Percentiles rank a stretch among this genome's conserved stretches.
Conservation (phyloP, 177 flowering plant species). For the Vitis hybrid region DNA sequence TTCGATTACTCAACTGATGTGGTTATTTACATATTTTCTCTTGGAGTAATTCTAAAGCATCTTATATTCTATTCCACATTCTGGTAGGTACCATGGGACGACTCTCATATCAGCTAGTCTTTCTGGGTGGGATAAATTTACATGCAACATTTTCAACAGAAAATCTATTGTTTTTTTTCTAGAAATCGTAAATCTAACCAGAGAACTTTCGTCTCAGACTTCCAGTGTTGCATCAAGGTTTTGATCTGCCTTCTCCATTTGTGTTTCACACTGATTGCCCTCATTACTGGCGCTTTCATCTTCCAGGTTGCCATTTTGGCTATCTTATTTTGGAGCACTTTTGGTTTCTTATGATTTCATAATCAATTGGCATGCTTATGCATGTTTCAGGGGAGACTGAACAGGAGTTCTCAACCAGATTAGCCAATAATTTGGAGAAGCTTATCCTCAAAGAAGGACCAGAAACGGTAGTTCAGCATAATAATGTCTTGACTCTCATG, state of each 20-base stretch:
- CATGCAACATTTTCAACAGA: not conserved
- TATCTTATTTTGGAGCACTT: too few relatives aligned
- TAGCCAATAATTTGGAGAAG: conserved; percentile 86
- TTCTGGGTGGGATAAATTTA: conserved; percentile 66
- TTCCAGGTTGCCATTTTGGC: conserved; percentile 59
- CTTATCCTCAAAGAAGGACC: conserved; percentile 97
- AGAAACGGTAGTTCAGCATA: conserved; percentile 61
- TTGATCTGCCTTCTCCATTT: conserved; percentile 96
- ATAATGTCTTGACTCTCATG: too few relatives aligned
- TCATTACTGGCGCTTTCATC: conserved; percentile 94
- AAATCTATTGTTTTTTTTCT: too few relatives aligned
- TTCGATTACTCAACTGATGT: conserved; percentile 4
- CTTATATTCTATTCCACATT: conserved; percentile 6
- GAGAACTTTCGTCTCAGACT: conserved; percentile 43
- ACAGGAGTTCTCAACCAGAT: conserved; percentile 90
- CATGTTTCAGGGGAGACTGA: conserved; percentile 81
- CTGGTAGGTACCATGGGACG: conserved; percentile 92
- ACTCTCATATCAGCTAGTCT: conserved; percentile 94
- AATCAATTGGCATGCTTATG: conserved; percentile 9
- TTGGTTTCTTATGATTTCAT: too few relatives aligned
- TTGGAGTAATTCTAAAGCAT: not conserved
- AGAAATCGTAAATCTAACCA: not conserved
- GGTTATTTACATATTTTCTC: conserved; percentile 4
- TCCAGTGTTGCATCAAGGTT: conserved; percentile 86
- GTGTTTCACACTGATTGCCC: conserved; percentile 97